Base-by-base conservation (phyloP, 2,329 filamentous ascomycete genomes). In the Dendrostoma leiphaemia region DNA sequence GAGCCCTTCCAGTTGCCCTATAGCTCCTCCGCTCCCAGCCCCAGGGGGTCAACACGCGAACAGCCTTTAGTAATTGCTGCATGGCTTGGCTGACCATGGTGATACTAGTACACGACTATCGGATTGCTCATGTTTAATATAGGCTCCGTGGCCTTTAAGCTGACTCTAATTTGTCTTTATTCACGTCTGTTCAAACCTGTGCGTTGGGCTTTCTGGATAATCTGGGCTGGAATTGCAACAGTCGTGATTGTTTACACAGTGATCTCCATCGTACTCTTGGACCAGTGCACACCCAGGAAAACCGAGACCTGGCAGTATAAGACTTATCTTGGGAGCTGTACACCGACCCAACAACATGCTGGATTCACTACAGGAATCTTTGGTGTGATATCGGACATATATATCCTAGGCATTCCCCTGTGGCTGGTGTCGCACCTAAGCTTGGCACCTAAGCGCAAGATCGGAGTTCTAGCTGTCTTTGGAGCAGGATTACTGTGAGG, bases 221-320 rank as follows among this genome's bases (percentile, higher is more conserved):
- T 50, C n/a, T 41, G 47, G 47, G 47, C 35, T 32, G 47, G 47
- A 1, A 41, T 50, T 2, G 47, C 47, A 21, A 15, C 47, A 4
- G 29, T 24, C n/a, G 29, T 17, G 5, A 17, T 41, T 32, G 19
- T 41, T 10, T 50, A 50, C n/a, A 40, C 23, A 15, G 26, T 31
- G 4, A 17, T 29, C 17, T 50, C 35, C 17, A 34, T 50, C 35
- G 19, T 41, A n/a, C 12, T 50, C 34, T n/a, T 50, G 35, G n/a
- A 8, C n/a, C 29, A 21, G 8, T 50, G 47, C 12, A 26, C 31
- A 10, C 47, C 47, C 12, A 17, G 35, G 7, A 29, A 34, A 1
- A 29, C 19, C 37, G n/a, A 50, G 37, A 50, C 47, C n/a, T 43
- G 35, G 47, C 47, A 50, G 6, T 31, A 50, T 12, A 50, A 35